Percentiles rank a stretch among this genome's conserved stretches.
phyloP scores from a whole-genome alignment of 768 basidiomycete genomes.

The Xanthoconium purpureum region DNA sequence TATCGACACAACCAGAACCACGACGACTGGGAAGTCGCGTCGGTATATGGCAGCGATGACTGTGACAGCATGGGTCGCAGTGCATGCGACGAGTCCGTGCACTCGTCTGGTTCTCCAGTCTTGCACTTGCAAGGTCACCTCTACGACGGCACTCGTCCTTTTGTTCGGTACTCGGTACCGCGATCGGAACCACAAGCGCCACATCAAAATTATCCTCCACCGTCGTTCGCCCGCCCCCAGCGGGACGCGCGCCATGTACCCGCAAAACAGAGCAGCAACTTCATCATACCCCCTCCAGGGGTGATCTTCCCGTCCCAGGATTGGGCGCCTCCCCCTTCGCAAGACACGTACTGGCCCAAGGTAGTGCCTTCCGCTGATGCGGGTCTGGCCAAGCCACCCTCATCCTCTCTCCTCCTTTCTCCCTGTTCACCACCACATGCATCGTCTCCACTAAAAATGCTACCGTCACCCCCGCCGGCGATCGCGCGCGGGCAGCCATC shows the following conservation, averaged over 20 bases:
- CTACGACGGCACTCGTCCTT: slow-evolving; percentile 3
- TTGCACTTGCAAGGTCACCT: slow-evolving; percentile 1
- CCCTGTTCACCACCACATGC: slow-evolving; percentile 12
- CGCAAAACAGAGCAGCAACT: slow-evolving; percentile 10
- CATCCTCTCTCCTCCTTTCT: slow-evolving; percentile 13
- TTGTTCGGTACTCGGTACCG: slow-evolving; percentile 16
- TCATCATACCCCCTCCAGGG: slow-evolving; percentile 27
- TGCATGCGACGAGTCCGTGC: slow-evolving; percentile 13
- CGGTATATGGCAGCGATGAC: slow-evolving; percentile 29
- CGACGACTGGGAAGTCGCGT: slow-evolving; percentile 31
- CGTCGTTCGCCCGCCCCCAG: background rate
- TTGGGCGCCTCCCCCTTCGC: slow-evolving; percentile 9
- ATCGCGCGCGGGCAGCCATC: slow-evolving; percentile 7
- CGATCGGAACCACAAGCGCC: slow-evolving; percentile 18
- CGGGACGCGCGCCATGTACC: slow-evolving; percentile 10
- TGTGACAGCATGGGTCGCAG: slow-evolving; percentile 25
- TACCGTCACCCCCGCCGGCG: slow-evolving; percentile 13
- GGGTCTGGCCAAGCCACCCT: slow-evolving; percentile 7
- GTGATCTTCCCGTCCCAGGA: slow-evolving; percentile 24
- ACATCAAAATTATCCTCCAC: slow-evolving; percentile 8
- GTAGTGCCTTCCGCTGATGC: slow-evolving; percentile 3
- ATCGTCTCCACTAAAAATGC: slow-evolving; percentile 10
- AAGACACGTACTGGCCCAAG: slow-evolving; percentile 15
- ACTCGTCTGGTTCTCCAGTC: slow-evolving; percentile 4
- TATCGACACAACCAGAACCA: slow-evolving; percentile 24